Base-by-base conservation (phyloP, 345 rosid genomes). In the Mallotus nudiflorus region DNA sequence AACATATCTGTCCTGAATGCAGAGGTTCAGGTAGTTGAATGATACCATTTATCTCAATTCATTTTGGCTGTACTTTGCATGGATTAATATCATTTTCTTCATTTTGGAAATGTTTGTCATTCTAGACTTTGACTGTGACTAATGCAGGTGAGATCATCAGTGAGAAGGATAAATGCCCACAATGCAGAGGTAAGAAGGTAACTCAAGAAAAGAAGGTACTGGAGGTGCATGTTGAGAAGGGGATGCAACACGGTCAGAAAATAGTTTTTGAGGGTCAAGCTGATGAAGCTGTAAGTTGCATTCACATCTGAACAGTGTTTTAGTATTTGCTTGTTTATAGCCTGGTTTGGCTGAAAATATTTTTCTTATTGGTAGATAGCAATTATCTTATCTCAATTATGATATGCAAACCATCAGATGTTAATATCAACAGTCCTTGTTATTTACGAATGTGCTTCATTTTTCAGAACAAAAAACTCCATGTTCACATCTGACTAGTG, bases 181-280 rank as follows among this genome's bases (percentile, higher is more conserved):
- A 71, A 27, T 88, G 92, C 80, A 77, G 58, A 66, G 92, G 82
- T 28, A 77, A 72, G 35, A 88, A 86, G 73, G 77, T 86, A 60
- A 56, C 59, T 49, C 85, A 79, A 40, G 90, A 88, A 64, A 88
- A 82, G 85, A 88, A 71, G 81, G 87, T 78, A 48, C 46, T 82
- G 29, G 88, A 86, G 54, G 92, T 86, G 53, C 77, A 78, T 61
- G 77, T 86, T 13, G 92, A 88, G 74, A 88, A 78, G 68, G 92
- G 92, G 19, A 88, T 88, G 92, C 82, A 65, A 27, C 56, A 81
- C 67, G 82, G 81, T 22, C 85, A 86, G 62, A 88, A 84, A 66
- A 77, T 86, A 25, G 76, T 62, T 42, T 84, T 86, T 5, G 77
- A 74, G 13, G 87, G 92, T 20, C 85, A 86, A 73, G 90, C 90